phyloP scores from a whole-genome alignment of 2,329 filamentous ascomycete species.

The Colletotrichum sp. region DNA sequence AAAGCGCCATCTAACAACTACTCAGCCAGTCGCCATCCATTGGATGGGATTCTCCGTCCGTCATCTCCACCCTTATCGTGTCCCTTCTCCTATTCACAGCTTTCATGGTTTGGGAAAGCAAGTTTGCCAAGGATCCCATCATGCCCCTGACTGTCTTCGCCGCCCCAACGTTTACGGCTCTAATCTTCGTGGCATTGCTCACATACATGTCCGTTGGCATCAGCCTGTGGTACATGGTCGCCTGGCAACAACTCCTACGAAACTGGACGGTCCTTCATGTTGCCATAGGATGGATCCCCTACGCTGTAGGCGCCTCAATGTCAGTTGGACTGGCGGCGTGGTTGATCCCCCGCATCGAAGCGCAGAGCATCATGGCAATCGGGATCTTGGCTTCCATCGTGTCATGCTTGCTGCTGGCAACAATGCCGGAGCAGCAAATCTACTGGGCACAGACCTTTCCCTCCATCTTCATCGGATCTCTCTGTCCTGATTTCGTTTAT shows the following conservation, averaged over 20 bases:
- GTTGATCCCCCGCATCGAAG: background rate
- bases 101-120: background rate
- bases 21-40: background rate
- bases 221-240: background rate
- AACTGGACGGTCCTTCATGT: slow-evolving; percentile 43
- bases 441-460: background rate
- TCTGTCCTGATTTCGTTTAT: slow-evolving; percentile 56
- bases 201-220: background rate
- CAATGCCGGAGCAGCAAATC: background rate
- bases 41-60: background rate
- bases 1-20: background rate
- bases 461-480: slow-evolving; percentile 25
- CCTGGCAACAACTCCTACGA: slow-evolving; percentile 25
- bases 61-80: background rate
- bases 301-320: background rate
- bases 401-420: background rate
- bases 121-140: background rate
- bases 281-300: slow-evolving; percentile 33
- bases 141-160: background rate
- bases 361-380: background rate
- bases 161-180: background rate
- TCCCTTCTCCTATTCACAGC: background rate
- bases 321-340: background rate
- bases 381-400: background rate
- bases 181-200: background rate